Conservation (phyloP, 1,284 basidiomycete genomes). For the Sporisorium iseilematis-ciliati region DNA sequence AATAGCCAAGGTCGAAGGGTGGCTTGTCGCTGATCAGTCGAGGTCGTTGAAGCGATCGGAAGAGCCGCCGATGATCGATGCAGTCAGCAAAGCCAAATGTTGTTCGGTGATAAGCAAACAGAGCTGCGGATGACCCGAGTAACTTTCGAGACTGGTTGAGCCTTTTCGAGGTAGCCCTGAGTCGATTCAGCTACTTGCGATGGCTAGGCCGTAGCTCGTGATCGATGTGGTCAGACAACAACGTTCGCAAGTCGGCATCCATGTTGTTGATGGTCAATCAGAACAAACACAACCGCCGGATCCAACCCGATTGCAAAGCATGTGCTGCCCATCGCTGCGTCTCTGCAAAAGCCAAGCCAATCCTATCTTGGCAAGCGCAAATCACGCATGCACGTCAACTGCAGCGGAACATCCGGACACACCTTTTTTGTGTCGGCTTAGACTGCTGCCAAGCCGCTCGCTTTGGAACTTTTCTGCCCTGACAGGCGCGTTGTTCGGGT, state of each 20-base stretch:
- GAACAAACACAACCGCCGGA: no score
- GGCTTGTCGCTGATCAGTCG: not conserved
- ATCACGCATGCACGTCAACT: no score
- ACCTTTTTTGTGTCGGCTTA: no score
- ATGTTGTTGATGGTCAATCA: no score
- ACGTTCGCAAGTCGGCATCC: not conserved
- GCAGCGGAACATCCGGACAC: no score
- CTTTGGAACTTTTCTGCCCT: no score
- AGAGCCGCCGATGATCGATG: not conserved
- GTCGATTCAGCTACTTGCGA: not conserved
- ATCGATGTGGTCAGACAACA: not conserved
- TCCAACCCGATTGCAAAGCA: no score
- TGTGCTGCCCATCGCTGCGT: no score
- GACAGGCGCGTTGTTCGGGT: no score
- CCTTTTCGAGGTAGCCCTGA: not conserved
- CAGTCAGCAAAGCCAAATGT: constrained; percentile 8
- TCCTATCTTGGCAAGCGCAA: no score
- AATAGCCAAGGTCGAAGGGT: not conserved
- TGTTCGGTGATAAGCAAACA: not conserved
- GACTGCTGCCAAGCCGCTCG: no score
- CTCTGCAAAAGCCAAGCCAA: no score
- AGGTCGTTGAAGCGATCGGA: not conserved
- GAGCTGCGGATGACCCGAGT: not conserved
- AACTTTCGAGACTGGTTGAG: not conserved
- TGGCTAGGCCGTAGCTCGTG: not conserved